phyloP scores from a whole-genome alignment of 805 yeast species.

The Metschnikowia reukaufii region DNA sequence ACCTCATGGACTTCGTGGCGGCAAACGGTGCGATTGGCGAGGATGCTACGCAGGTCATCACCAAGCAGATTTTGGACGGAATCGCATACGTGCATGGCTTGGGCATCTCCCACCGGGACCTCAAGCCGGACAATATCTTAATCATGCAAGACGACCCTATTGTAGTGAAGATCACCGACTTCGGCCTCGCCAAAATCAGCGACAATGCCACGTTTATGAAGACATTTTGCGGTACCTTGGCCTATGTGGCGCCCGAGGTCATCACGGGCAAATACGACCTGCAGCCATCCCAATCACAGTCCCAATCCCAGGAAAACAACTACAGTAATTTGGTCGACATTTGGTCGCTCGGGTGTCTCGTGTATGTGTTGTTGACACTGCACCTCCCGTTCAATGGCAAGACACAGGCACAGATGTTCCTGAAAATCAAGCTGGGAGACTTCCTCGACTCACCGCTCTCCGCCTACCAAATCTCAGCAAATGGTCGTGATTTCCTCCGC shows the following conservation, averaged over 20 bases:
- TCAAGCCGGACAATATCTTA: conserved; percentile 93
- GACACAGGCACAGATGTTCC: conserved; percentile 82
- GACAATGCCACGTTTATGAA: conserved; percentile 84
- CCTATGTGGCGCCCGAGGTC: conserved; percentile 96
- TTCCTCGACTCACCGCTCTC: conserved; percentile 76
- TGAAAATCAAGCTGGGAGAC: conserved; percentile 71
- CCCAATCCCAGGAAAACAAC: conserved; percentile 30
- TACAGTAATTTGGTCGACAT: conserved; percentile 91
- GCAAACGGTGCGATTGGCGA: conserved; percentile 91
- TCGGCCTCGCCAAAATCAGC: conserved; percentile 91
- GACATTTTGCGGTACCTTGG: conserved; percentile 96
- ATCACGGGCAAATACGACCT: conserved; percentile 54
- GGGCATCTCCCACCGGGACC: conserved; percentile 94
- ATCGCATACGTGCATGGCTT: conserved; percentile 81
- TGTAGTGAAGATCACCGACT: conserved; percentile 88
- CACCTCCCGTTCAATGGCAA: conserved; percentile 94
- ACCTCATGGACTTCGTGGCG: conserved; percentile 94
- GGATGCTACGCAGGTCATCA: conserved; percentile 82
- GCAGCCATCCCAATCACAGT: conserved; percentile 25
- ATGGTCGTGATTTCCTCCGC: conserved; percentile 71
- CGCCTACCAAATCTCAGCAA: conserved; percentile 61
- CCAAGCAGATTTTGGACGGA: conserved; percentile 81
- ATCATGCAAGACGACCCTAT: conserved; percentile 92
- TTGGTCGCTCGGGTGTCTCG: conserved; percentile 96
- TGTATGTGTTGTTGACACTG: conserved; percentile 87